Conservation (phyloP, 2,329 filamentous ascomycete species). For the Aschersonia sp. region DNA sequence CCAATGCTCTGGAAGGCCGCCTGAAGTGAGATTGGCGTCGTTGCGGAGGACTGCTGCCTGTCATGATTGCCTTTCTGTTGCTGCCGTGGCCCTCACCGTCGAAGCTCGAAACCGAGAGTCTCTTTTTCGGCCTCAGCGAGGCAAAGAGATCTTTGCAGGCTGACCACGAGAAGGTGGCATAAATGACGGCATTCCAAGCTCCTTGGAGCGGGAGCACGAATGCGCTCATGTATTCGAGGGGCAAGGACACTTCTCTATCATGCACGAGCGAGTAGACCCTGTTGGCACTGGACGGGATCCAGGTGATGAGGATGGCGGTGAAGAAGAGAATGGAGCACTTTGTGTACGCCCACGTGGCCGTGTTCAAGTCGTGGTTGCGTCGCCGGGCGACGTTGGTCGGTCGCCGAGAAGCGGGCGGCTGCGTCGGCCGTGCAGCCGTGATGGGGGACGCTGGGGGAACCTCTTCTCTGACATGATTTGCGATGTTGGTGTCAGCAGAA, state of each 20-base stretch:
- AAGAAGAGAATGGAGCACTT: conserved; percentile 62
- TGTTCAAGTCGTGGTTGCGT: conserved; percentile 38
- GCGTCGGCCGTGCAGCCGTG: conserved; percentile 7
- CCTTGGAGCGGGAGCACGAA: conserved; percentile 70
- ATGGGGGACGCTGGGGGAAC: conserved; percentile 13
- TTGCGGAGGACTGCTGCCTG: not conserved
- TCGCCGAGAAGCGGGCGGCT: conserved; percentile 7
- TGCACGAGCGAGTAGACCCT: conserved; percentile 57
- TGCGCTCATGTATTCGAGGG: conserved; percentile 55
- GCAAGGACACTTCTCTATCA: conserved; percentile 33
- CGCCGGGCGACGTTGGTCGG: conserved; percentile 15
- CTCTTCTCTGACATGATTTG: conserved; percentile 8
- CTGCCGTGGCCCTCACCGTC: not conserved
- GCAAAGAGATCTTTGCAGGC: conserved; percentile 38
- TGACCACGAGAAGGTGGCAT: conserved; percentile 53
- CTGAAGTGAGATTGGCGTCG: conserved; percentile 12
- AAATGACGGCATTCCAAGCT: conserved; percentile 74
- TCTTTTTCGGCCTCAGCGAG: conserved; percentile 17
- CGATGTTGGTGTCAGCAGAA: conserved; percentile 16
- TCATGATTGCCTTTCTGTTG: conserved; percentile 6
- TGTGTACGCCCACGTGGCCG: conserved; percentile 54
- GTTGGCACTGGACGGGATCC: conserved; percentile 67
- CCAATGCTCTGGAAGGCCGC: conserved; percentile 19
- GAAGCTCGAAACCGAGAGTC: not conserved
- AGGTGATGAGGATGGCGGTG: conserved; percentile 55